These are phyloP conservation scores for Ganoderma resinaceum DNA, from an alignment of 1,284 basidiomycete species.

Conservation along the genomic window DNA sequence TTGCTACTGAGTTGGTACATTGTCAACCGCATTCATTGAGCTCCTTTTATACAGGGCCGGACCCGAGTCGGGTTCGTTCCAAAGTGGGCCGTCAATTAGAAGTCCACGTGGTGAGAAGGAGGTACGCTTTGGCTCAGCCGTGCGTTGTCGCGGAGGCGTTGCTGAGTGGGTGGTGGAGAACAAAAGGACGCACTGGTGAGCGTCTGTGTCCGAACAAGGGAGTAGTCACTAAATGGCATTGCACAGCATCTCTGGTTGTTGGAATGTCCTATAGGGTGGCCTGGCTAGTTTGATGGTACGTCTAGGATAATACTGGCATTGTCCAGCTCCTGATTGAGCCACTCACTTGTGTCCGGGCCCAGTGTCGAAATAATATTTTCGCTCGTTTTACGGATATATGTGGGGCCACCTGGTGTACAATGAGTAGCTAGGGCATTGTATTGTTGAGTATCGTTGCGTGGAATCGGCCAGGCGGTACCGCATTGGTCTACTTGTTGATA, in stretches of 20 bases:
- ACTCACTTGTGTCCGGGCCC: not conserved
- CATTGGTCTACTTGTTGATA: not conserved
- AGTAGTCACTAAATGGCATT: not conserved
- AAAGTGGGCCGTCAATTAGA: slow-evolving; percentile 9
- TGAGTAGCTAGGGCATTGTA: not conserved
- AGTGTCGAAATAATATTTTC: not conserved
- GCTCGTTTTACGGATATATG: not conserved
- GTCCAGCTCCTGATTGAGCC: not conserved
- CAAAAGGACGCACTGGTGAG: slow-evolving; percentile 14
- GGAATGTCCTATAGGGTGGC: not conserved
- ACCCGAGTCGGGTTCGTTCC: not conserved
- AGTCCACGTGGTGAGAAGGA: slow-evolving; percentile 1
- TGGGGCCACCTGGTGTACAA: not conserved
- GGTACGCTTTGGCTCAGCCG: slow-evolving; percentile 6
- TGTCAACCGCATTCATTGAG: slow-evolving; percentile 3
- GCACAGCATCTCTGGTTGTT: not conserved
- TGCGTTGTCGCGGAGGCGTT: not conserved
- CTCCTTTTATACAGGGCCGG: slow-evolving; percentile 11
- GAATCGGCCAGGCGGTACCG: not conserved
- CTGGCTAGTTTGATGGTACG: not conserved
- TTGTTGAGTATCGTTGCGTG: not conserved
- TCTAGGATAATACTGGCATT: not conserved
- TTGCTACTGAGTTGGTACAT: not conserved
- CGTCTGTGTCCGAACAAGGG: slow-evolving; percentile 16
- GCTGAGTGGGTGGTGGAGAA: not conserved